Evolutionary conservation across 768 basidiomycete genomes (phyloP).

Genomic region (Psilocybe tampanensis): DNA sequence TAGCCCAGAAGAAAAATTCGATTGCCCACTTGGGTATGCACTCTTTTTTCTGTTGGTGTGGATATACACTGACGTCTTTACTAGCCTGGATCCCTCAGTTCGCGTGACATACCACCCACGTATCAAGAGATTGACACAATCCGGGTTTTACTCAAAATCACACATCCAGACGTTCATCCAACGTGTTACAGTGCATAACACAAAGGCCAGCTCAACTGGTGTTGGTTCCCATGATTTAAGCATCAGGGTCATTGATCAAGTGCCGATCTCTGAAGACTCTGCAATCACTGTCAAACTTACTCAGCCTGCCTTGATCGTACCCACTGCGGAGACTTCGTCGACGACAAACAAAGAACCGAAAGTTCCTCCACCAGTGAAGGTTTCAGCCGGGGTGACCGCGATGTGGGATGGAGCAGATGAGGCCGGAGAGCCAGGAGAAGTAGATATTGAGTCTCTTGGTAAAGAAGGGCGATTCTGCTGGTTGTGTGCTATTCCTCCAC

Average conservation of each 20-base stretch:
- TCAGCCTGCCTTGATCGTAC: constrained; percentile 29
- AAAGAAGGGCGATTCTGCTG: constrained; percentile 37
- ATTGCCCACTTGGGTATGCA: constrained; percentile 48
- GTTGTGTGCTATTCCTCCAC: constrained; percentile 32
- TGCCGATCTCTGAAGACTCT: constrained; percentile 38
- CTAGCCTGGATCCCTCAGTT: constrained; percentile 42
- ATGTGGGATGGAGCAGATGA: constrained; percentile 41
- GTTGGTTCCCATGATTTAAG: constrained; percentile 8
- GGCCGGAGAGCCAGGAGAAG: constrained; percentile 7
- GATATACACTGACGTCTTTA: neutral
- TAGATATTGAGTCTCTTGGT: constrained; percentile 27
- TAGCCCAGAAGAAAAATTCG: constrained; percentile 45
- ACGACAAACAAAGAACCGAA: constrained; percentile 2
- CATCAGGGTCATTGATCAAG: constrained; percentile 40
- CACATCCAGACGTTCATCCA: constrained; percentile 33
- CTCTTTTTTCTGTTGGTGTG: neutral
- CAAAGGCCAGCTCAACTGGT: constrained; percentile 27
- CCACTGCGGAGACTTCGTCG: constrained; percentile 6
- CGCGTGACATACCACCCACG: constrained; percentile 41
- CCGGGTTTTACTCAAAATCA: constrained; percentile 37
- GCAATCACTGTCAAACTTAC: constrained; percentile 45
- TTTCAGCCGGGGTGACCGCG: constrained; percentile 29
- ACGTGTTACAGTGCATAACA: constrained; percentile 40
- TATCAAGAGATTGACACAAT: constrained; percentile 34
- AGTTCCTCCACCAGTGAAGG: constrained; percentile 23